Conservation (phyloP, 176 grass and related monocot genomes). For the Secale cereale region DNA sequence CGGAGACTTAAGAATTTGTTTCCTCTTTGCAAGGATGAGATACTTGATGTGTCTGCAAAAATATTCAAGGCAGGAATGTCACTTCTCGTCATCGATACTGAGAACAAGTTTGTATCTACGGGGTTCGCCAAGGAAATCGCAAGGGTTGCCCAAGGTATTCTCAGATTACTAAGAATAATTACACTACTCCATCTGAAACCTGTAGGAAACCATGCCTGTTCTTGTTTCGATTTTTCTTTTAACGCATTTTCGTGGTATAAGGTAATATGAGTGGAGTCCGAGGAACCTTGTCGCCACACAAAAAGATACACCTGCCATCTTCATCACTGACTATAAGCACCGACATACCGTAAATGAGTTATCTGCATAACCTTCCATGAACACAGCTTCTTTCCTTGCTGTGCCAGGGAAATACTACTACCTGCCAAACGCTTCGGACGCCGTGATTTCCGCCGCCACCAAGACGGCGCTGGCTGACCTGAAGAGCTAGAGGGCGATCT, state of each 20-base stretch:
- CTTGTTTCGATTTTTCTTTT: not conserved
- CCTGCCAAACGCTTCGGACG: slow-evolving; percentile 95
- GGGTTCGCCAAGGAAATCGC: slow-evolving; percentile 99
- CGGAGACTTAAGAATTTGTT: not conserved
- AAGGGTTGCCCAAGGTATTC: slow-evolving; percentile 85
- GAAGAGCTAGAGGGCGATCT: slow-evolving; percentile 57
- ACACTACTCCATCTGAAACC: not conserved
- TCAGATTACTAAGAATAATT: not conserved
- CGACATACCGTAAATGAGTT: not conserved
- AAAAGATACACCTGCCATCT: not conserved
- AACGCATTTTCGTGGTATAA: not conserved
- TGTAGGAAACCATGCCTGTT: not conserved
- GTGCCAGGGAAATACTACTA: slow-evolving; percentile 95
- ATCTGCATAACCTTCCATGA: slow-evolving; percentile 3
- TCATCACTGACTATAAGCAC: not conserved
- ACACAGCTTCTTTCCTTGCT: not conserved
- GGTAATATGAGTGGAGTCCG: not conserved
- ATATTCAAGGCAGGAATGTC: slow-evolving; percentile 96
- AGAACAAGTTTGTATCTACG: slow-evolving; percentile 98
- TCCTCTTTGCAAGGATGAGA: slow-evolving; percentile 68
- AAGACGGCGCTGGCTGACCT: slow-evolving; percentile 73
- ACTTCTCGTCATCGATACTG: slow-evolving; percentile 94
- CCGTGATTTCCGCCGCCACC: slow-evolving; percentile 88
- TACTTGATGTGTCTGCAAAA: slow-evolving; percentile 94
- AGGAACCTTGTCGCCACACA: not conserved